A percentile compares a stretch with the other conserved stretches of the same genome.
Conservation (phyloP, 2,329 filamentous ascomycete genomes). For the Parafenestella ontariensis region DNA sequence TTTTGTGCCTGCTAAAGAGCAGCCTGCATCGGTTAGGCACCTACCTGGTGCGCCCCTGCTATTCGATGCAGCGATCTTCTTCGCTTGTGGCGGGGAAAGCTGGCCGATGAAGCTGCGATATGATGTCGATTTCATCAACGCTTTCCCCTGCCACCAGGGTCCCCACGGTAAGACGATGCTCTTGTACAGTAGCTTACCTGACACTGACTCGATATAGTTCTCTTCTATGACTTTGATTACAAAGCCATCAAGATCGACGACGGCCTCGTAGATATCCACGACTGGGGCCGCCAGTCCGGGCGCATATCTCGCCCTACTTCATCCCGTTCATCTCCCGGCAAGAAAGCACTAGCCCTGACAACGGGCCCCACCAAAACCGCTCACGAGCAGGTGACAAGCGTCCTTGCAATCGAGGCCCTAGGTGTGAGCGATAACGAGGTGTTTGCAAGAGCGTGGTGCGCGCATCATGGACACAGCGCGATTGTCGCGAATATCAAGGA, state of each 20-base stretch:
- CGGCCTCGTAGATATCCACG: conserved; percentile 66
- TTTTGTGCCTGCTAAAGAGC: conserved; percentile 59
- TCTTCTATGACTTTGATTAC: conserved; percentile 76
- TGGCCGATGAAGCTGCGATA: conserved; percentile 49
- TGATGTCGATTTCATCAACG: conserved; percentile 52
- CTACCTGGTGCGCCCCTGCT: conserved; percentile 41
- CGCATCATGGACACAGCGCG: conserved; percentile 75
- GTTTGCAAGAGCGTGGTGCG: conserved; percentile 77
- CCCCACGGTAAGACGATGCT: conserved; percentile 44
- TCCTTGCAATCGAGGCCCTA: conserved; percentile 75
- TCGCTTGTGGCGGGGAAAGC: conserved; percentile 50
- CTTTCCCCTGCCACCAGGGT: conserved; percentile 51
- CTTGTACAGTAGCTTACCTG: rapidly evolving
- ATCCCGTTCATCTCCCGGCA: conserved; percentile 41
- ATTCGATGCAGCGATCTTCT: conserved; percentile 50
- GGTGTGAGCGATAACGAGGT: conserved; percentile 79
- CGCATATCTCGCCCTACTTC: conserved; percentile 38
- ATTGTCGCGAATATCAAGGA: conserved; percentile 72
- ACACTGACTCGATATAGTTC: conserved; percentile 50
- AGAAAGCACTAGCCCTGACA: conserved; percentile 38
- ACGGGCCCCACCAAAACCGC: conserved; percentile 27
- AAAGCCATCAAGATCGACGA: conserved; percentile 67
- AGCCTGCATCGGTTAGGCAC: conserved; percentile 33
- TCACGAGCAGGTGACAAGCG: conserved; percentile 61
- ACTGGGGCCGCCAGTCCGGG: conserved; percentile 64